phyloP scores from a whole-genome alignment of 2,329 filamentous ascomycete genomes.

The Pyrenochaeta sp. region DNA sequence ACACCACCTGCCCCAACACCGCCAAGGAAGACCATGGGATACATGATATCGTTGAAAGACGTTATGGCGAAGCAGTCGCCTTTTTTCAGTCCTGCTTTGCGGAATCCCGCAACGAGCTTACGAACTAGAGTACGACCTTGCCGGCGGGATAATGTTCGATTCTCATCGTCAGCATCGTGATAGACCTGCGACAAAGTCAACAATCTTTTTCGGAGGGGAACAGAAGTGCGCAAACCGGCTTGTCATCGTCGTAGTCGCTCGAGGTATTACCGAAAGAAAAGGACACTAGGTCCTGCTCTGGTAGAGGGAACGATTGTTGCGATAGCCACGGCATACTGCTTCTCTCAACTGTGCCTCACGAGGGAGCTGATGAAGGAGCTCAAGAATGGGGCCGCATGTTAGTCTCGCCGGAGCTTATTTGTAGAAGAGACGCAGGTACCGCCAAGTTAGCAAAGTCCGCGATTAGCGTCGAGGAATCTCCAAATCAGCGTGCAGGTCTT shows the following conservation, averaged over 20 bases:
- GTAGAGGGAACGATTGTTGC: slow-evolving; percentile 39
- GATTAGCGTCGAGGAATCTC: not conserved
- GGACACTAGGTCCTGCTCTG: slow-evolving; percentile 62
- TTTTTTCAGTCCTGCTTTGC: slow-evolving; percentile 55
- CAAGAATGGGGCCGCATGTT: too few relatives aligned
- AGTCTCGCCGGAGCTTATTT: not conserved
- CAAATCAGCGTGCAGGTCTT: not conserved
- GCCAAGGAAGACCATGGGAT: slow-evolving; percentile 32
- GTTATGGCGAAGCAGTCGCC: slow-evolving; percentile 65
- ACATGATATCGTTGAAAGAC: slow-evolving; percentile 62
- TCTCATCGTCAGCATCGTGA: slow-evolving; percentile 58
- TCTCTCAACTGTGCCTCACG: not conserved
- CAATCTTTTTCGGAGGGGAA: slow-evolving; percentile 5
- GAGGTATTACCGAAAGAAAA: slow-evolving; percentile 61
- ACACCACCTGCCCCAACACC: slow-evolving; percentile 35
- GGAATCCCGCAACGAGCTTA: slow-evolving; percentile 61
- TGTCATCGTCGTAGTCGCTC: slow-evolving; percentile 55
- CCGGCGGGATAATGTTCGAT: slow-evolving; percentile 56
- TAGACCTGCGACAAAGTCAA: slow-evolving; percentile 50
- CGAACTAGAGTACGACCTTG: slow-evolving; percentile 57
- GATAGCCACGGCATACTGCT: slow-evolving; percentile 14
- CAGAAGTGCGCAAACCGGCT: slow-evolving; percentile 34
- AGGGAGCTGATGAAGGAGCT: too few relatives aligned
- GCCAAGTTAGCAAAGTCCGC: not conserved
- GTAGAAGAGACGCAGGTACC: not conserved